Percentiles rank a stretch among this genome's conserved stretches.
phyloP scores from a whole-genome alignment of 352 stramenopile genomes.

The Phytopythium kandeliae region DNA sequence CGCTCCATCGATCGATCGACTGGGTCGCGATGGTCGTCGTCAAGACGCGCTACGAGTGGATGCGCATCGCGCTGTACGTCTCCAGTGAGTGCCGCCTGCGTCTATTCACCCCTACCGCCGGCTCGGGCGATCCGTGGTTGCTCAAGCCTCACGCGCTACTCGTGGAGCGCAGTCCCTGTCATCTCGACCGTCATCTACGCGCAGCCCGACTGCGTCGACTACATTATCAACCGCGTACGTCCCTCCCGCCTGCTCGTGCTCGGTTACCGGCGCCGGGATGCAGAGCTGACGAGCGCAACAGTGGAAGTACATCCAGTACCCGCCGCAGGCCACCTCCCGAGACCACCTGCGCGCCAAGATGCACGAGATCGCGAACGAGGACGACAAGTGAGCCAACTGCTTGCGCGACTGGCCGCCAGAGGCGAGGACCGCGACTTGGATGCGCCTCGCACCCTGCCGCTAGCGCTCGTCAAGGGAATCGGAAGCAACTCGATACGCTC shows the following conservation, averaged over 20 bases:
- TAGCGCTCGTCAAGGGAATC: not conserved
- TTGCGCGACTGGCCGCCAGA: too few relatives aligned
- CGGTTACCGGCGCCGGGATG: too few relatives aligned
- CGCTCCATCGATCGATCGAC: not conserved
- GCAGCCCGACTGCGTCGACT: slow-evolving; percentile 82
- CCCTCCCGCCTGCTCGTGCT: too few relatives aligned
- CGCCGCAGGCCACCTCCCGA: slow-evolving; percentile 61
- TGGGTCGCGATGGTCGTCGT: slow-evolving; percentile 21
- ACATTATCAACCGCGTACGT: slow-evolving; percentile 57
- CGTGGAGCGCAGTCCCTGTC: slow-evolving; percentile 45
- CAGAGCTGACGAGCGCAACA: slow-evolving; percentile 9
- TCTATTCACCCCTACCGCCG: not conserved
- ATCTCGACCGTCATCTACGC: slow-evolving; percentile 79
- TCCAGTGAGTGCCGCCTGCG: slow-evolving; percentile 32
- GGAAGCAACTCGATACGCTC: not conserved
- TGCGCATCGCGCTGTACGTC: slow-evolving; percentile 67
- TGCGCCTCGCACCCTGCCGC: not conserved
- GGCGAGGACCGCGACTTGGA: too few relatives aligned
- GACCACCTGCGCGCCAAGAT: slow-evolving; percentile 79
- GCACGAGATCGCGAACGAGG: slow-evolving; percentile 57
- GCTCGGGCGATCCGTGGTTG: not conserved
- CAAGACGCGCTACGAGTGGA: slow-evolving; percentile 18
- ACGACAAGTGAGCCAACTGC: slow-evolving; percentile 16
- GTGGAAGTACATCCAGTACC: slow-evolving; percentile 87
- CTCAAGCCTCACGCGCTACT: not conserved